phyloP scores from a whole-genome alignment of 1,284 basidiomycete genomes.

The Tilletia walkeri region DNA sequence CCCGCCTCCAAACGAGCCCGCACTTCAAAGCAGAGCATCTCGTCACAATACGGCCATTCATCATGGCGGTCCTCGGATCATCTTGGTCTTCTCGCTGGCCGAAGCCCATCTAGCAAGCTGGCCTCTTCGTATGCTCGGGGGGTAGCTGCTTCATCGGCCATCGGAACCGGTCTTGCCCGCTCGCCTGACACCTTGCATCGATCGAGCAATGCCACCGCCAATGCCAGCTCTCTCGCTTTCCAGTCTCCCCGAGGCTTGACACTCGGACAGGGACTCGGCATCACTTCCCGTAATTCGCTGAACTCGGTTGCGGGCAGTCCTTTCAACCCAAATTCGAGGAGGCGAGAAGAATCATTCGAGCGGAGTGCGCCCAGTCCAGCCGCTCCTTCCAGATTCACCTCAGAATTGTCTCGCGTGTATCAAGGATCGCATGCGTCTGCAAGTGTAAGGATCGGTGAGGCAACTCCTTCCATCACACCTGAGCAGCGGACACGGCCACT shows the following conservation, averaged over 20 bases:
- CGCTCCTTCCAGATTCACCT: not conserved
- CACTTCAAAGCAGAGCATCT: not conserved
- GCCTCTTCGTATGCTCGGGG: constrained; percentile 15
- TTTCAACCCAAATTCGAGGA: not conserved
- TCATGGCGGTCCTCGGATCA: not conserved
- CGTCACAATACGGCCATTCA: not conserved
- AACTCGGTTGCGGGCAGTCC: not conserved
- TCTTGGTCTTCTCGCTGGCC: not conserved
- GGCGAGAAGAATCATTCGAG: constrained; percentile 8
- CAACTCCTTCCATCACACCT: not conserved
- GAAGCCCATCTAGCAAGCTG: constrained; percentile 4
- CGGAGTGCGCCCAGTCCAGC: not conserved
- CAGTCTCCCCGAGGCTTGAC: constrained; percentile 11
- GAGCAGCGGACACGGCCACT: constrained; percentile 1
- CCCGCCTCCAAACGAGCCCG: constrained; percentile 8
- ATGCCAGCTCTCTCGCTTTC: constrained; percentile 4
- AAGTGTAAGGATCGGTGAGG: not conserved
- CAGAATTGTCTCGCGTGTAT: not conserved
- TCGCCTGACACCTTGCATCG: not conserved
- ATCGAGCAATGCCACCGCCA: not conserved
- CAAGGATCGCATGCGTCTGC: not conserved
- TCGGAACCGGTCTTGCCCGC: constrained; percentile 13
- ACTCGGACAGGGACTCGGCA: constrained; percentile 8
- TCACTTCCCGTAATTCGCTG: not conserved
- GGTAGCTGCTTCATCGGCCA: constrained; percentile 7